These are phyloP conservation scores for Corynespora cassiicola DNA, from an alignment of 2,329 filamentous ascomycete species.

Conservation along the genomic window DNA sequence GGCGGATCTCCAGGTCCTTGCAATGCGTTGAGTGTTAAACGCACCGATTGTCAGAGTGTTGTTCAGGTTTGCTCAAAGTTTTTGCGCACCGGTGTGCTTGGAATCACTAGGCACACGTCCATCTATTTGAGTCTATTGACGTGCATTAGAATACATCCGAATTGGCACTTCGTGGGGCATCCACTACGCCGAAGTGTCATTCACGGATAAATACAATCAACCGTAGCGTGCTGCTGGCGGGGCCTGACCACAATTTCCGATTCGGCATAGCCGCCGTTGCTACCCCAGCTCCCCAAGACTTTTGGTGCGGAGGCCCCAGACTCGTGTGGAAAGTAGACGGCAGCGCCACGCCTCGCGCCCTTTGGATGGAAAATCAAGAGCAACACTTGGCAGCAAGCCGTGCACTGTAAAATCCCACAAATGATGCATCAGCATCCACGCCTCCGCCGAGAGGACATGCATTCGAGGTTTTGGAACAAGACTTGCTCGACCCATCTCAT, in stretches of 20 bases:
- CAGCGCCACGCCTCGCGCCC: constrained; percentile 12
- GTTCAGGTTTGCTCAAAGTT: too few species aligned
- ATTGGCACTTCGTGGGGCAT: constrained; percentile 1
- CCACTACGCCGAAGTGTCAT: constrained; percentile 17
- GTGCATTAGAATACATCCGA: background rate
- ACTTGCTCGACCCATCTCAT: constrained; percentile 8
- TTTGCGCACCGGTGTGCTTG: too few species aligned
- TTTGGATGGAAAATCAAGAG: constrained; percentile 21
- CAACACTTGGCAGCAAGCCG: constrained; percentile 20
- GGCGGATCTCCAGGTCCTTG: too few species aligned
- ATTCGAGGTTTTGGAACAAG: constrained; percentile 13
- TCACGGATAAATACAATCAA: constrained; percentile 23
- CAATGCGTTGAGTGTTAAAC: too few species aligned
- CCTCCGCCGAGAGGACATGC: constrained; percentile 16
- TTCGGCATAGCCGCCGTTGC: constrained; percentile 1
- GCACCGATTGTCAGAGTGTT: too few species aligned
- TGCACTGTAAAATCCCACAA: constrained; percentile 22
- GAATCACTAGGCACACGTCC: too few species aligned
- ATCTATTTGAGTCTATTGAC: background rate
- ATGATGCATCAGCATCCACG: constrained; percentile 9
- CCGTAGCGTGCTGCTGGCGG: constrained; percentile 1
- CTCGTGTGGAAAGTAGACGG: too few species aligned
- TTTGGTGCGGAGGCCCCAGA: constrained; percentile 11
- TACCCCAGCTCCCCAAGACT: constrained; percentile 10
- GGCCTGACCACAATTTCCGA: background rate